Conservation (phyloP, 1,284 basidiomycete species). For the Schizophyllum amplum region DNA sequence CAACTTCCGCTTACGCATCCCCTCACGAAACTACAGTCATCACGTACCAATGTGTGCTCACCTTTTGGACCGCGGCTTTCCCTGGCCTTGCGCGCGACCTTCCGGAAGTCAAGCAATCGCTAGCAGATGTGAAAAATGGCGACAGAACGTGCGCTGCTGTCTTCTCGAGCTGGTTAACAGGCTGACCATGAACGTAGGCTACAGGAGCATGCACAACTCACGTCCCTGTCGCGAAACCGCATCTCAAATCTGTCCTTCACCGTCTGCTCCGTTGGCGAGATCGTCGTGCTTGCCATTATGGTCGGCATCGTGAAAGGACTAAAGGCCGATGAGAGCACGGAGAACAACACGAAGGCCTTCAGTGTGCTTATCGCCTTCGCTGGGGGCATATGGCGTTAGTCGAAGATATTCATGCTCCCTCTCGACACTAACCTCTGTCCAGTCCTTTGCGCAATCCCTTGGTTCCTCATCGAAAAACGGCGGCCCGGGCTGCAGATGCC, state of each 20-base stretch:
- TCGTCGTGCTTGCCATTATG: conserved; percentile 62
- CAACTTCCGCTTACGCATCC: background rate
- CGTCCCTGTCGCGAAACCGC: conserved; percentile 68
- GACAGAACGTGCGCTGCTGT: conserved; percentile 34
- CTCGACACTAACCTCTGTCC: conserved; percentile 3
- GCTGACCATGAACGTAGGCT: conserved; percentile 26
- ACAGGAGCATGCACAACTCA: conserved; percentile 50
- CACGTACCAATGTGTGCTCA: conserved; percentile 71
- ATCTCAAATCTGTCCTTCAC: conserved; percentile 76
- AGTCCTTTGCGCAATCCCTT: conserved; percentile 63
- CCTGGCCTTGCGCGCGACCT: conserved; percentile 69
- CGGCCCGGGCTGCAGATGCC: conserved; percentile 63
- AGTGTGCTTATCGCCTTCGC: conserved; percentile 70
- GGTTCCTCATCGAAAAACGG: conserved; percentile 68
- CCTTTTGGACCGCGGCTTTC: conserved; percentile 83
- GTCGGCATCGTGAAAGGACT: conserved; percentile 71
- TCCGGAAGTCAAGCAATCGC: conserved; percentile 55
- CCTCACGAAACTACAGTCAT: conserved; percentile 41
- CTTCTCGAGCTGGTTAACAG: background rate
- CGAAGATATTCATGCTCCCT: background rate
- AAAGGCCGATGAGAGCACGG: conserved; percentile 51
- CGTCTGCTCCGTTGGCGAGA: conserved; percentile 63
- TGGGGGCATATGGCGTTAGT: conserved; percentile 53
- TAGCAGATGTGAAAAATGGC: conserved; percentile 28
- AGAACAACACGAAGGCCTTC: conserved; percentile 75